phyloP scores from a whole-genome alignment of 371 early-diverging fungal genomes.

The Chytridiales sp. region DNA sequence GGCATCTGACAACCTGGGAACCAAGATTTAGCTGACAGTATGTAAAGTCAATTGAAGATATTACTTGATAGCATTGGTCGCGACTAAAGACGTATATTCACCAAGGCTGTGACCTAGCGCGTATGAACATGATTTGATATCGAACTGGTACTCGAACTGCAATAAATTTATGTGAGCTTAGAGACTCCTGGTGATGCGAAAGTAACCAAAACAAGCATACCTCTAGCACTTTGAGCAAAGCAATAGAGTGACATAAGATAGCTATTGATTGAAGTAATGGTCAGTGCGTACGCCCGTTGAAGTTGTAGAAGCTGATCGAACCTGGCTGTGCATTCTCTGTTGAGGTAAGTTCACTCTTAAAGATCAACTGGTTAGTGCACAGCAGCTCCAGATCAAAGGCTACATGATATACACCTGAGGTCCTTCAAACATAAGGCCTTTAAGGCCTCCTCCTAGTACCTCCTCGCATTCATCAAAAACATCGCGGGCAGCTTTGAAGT shows the following conservation, averaged over 20 bases:
- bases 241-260: slow-evolving; percentile 87
- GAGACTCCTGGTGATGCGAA: too few relatives aligned
- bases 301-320: slow-evolving; percentile 9
- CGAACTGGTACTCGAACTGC: slow-evolving; percentile 72
- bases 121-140: slow-evolving; percentile 70
- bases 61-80: slow-evolving; percentile 58
- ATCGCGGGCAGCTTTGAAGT: slow-evolving; percentile 70
- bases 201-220: slow-evolving; percentile 20
- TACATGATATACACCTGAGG: slow-evolving; percentile 58
- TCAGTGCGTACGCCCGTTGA: too few relatives aligned
- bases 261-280: too few relatives aligned
- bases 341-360: slow-evolving; percentile 66
- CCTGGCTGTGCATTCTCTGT: slow-evolving; percentile 92
- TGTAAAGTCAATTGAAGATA: not conserved
- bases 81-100: slow-evolving; percentile 66
- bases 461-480: slow-evolving; percentile 91
- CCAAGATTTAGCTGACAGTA: not conserved
- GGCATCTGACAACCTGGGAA: slow-evolving; percentile 66
- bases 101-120: slow-evolving; percentile 92
- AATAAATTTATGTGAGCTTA: not conserved
- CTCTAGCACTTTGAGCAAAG: slow-evolving; percentile 83
- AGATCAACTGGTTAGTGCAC: not conserved
- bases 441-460: slow-evolving; percentile 66
- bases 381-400: not conserved
- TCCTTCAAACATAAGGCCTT: slow-evolving; percentile 82